phyloP scores from a whole-genome alignment of 148 eudicot species.

The Hydrangea macrophylla region DNA sequence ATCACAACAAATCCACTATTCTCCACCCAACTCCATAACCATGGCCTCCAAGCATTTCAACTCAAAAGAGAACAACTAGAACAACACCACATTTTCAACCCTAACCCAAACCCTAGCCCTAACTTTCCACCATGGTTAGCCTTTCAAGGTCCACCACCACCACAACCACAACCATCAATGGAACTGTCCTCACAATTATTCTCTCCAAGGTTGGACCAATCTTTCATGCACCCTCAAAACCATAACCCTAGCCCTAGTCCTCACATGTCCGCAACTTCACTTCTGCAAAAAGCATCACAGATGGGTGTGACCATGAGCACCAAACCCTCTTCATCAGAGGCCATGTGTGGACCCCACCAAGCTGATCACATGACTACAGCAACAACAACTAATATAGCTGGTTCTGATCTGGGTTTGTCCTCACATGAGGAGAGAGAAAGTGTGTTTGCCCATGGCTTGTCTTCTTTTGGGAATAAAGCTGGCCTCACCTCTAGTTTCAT shows the following conservation, averaged over 20 bases:
- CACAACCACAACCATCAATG: no score
- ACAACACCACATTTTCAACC: neutral
- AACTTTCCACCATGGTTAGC: slow-evolving; percentile 50
- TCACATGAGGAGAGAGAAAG: no score
- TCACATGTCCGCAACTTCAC: slow-evolving; percentile 85
- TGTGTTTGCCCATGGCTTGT: slow-evolving; percentile 16
- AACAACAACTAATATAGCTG: no score
- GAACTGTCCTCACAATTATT: slow-evolving; percentile 13
- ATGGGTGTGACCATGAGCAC: slow-evolving; percentile 66
- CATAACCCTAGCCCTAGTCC: slow-evolving; percentile 25
- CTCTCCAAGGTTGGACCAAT: slow-evolving; percentile 10
- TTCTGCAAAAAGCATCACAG: slow-evolving; percentile 81
- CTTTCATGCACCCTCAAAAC: slow-evolving; percentile 21
- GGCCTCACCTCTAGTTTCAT: slow-evolving; percentile 17
- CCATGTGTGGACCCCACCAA: slow-evolving; percentile 16
- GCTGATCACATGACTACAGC: slow-evolving; percentile 33
- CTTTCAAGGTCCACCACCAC: no score
- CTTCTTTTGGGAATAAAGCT: slow-evolving; percentile 22
- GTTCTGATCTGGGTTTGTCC: no score
- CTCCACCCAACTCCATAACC: slow-evolving; percentile 19
- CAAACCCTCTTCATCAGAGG: slow-evolving; percentile 5
- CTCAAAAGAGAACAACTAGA: slow-evolving; percentile 27
- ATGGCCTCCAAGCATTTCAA: neutral
- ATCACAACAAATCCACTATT: slow-evolving; percentile 17
- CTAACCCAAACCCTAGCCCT: slow-evolving; percentile 15